Conservation (phyloP, 441 rosid species). For the Gossypium laxum region DNA sequence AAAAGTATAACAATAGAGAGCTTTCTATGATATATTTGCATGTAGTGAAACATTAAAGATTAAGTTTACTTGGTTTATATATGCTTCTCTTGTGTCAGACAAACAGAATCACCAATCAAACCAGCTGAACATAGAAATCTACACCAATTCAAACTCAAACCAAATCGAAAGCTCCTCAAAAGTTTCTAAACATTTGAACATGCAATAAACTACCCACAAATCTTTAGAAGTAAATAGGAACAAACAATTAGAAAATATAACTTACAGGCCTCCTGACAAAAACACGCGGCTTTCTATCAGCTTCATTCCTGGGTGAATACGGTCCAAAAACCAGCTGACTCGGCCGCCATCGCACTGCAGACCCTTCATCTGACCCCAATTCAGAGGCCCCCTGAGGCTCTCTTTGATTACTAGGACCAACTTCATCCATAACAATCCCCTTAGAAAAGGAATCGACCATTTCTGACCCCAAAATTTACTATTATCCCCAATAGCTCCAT, state of each 20-base stretch:
- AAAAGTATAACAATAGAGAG: not conserved
- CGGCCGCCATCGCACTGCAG: slow-evolving; percentile 56
- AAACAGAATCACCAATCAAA: not conserved
- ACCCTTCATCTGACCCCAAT: slow-evolving; percentile 26
- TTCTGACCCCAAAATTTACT: slow-evolving; percentile 26
- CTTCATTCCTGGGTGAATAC: slow-evolving; percentile 25
- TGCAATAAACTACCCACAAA: slow-evolving; percentile 13
- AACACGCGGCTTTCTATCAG: slow-evolving; percentile 41
- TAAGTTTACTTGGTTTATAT: not conserved
- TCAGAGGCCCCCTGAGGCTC: slow-evolving; percentile 27
- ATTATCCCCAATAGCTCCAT: slow-evolving; percentile 29
- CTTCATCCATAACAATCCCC: slow-evolving; percentile 51
- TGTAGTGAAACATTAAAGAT: not conserved
- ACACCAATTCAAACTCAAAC: slow-evolving; percentile 9
- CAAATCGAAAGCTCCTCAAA: slow-evolving; percentile 3
- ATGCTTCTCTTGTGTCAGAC: not conserved
- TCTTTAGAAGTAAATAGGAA: slow-evolving; percentile 6
- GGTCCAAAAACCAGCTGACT: slow-evolving; percentile 54
- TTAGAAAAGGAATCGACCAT: slow-evolving; percentile 28
- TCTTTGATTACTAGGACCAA: slow-evolving; percentile 37
- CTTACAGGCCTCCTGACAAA: slow-evolving; percentile 66
- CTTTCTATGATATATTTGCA: not conserved
- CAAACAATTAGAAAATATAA: slow-evolving; percentile 12
- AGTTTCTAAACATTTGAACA: slow-evolving; percentile 9
- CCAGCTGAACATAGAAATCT: not conserved